Evolutionary conservation across 148 eudicot genomes (phyloP).

Genomic region (Salicornia ramosissima): DNA sequence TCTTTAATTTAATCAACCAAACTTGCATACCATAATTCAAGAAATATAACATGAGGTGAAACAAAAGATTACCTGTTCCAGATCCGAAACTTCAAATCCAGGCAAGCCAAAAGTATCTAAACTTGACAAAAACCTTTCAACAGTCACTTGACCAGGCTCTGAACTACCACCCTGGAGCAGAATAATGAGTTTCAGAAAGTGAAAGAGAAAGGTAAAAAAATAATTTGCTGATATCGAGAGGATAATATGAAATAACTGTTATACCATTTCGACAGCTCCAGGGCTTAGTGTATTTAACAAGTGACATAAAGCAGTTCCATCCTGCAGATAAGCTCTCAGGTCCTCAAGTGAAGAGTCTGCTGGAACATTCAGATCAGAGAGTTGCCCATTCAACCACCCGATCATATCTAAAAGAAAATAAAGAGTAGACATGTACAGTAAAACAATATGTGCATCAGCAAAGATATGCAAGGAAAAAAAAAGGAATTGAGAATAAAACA

Average conservation of each 20-base stretch:
- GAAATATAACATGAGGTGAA: background rate
- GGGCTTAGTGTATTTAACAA: constrained; percentile 67
- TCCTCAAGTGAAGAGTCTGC: constrained; percentile 71
- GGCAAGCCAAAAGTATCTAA: constrained; percentile 73
- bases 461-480: constrained; percentile 3
- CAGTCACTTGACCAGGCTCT: constrained; percentile 32
- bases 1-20: background rate
- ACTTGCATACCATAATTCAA: background rate
- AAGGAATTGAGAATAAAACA: constrained; percentile 3
- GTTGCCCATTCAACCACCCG: constrained; percentile 68
- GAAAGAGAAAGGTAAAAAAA: background rate
- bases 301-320: constrained; percentile 66
- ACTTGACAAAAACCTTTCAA: constrained; percentile 58
- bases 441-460: constrained; percentile 1
- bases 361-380: constrained; percentile 55
- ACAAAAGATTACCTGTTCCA: constrained; percentile 60
- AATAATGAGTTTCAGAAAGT: background rate
- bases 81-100: constrained; percentile 52
- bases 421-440: constrained; percentile 8
- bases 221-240: background rate
- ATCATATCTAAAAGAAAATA: constrained; percentile 28
- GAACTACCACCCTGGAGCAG: constrained; percentile 40
- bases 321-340: constrained; percentile 49
- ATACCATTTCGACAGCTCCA: constrained; percentile 54
- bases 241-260: background rate